phyloP scores from a whole-genome alignment of 148 eudicot species.

The Simmondsia chinensis region DNA sequence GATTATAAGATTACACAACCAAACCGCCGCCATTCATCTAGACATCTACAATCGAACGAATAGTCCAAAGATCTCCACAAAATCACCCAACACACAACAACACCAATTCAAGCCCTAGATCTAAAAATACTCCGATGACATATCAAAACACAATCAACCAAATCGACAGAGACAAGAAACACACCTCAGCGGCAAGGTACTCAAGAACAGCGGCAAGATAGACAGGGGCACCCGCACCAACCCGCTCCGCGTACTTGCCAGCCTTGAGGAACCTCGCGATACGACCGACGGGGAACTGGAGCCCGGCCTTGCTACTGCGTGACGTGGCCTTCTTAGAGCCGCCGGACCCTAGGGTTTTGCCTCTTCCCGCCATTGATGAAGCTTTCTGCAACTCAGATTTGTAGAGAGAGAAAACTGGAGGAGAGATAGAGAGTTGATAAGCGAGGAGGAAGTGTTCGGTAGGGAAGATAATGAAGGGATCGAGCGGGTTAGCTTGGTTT shows the following conservation, averaged over 20 bases:
- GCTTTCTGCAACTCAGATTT: neutral
- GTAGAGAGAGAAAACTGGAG: neutral
- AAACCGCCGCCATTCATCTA: too few relatives aligned
- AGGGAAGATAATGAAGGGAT: neutral
- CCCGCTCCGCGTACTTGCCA: constrained; percentile 86
- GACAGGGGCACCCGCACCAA: constrained; percentile 88
- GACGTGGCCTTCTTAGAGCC: constrained; percentile 78
- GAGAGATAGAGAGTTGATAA: neutral
- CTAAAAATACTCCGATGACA: neutral
- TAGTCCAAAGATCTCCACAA: too few relatives aligned
- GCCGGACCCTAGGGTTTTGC: constrained; percentile 67
- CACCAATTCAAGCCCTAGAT: constrained; percentile 6
- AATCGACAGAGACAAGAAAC: neutral
- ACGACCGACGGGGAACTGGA: constrained; percentile 84
- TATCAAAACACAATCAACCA: neutral
- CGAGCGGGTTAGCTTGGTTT: neutral
- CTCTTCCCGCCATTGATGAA: constrained; percentile 61
- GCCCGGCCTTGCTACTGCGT: constrained; percentile 74
- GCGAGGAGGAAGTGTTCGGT: neutral
- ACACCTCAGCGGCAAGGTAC: constrained; percentile 86
- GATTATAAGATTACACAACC: too few relatives aligned
- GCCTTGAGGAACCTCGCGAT: constrained; percentile 79
- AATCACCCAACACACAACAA: too few relatives aligned
- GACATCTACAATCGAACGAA: too few relatives aligned
- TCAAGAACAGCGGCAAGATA: constrained; percentile 87